Base-by-base conservation (phyloP, 768 basidiomycete genomes). In the Pleurotus salmoneostramineus region DNA sequence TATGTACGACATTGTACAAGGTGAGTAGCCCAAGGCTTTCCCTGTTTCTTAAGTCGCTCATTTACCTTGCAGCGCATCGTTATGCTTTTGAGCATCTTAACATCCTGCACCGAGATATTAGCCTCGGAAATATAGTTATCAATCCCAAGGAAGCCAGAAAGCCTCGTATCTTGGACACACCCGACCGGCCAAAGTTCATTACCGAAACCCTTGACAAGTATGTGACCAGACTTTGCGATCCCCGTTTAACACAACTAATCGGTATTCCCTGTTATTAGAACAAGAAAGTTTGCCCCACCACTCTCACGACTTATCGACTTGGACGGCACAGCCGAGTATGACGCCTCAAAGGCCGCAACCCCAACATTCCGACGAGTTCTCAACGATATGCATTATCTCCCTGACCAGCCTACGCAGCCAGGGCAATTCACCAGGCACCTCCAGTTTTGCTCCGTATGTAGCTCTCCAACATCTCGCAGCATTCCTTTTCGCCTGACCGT, bases 1-100 rank as follows among this genome's bases (percentile, higher is more conserved):
- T 4, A 46, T 56, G 56, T 56, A 56, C 27, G 56, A 56, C 21
- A 17, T 32, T 10, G 44, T 56, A 8, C 44, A 56, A 56, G 56
- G 56, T 56, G 11, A 35, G 54, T 37, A 27, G 21, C 21, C 21
- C 21, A 27, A 27, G 21, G 21, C 21, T 27, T 27, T 27, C 21
- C 21, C 21, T 27, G 21, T 27, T 27, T 27, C 21, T 27, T 3
- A 27, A 27, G 21, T 27, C 21, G 21, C 21, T 27, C 21, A 27
- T 27, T 27, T 27, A 27, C 21, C 21, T 27, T 27, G 21, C 21
- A 42, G 40, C 40, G 40, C 40, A 42, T 42, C 40, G 40, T 8
- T 42, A n/a, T 8, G 40, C 40, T n/a, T 8, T 42, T n/a, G 40
- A 42, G 10, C 40, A 42, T 8, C 8, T 8, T 8, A 10, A n/a